A percentile compares a stretch with the other conserved stretches of the same genome.
These are phyloP conservation scores for Annona squamosa DNA, from an alignment of 164 flowering plant genomes.

Conservation along the genomic window DNA sequence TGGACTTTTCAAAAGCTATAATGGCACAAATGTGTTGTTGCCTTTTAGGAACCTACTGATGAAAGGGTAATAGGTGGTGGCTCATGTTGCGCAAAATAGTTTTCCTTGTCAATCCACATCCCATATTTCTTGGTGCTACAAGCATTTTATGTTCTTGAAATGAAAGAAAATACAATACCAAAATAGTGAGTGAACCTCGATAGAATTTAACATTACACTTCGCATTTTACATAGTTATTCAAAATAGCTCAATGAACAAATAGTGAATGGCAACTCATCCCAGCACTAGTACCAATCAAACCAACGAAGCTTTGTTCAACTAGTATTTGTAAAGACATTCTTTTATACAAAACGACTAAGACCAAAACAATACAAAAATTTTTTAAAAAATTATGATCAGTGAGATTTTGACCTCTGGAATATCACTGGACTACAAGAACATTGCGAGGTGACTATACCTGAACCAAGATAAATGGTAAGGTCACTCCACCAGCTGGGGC, in stretches of 20 bases:
- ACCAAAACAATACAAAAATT: background rate
- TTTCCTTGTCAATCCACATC: background rate
- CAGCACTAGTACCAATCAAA: background rate
- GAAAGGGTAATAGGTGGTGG: too few species aligned
- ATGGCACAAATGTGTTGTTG: too few species aligned
- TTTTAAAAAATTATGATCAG: background rate
- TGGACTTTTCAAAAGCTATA: too few species aligned
- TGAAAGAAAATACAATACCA: background rate
- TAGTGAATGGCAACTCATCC: background rate
- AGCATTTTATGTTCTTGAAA: background rate
- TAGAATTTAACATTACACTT: background rate
- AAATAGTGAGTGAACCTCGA: too few species aligned
- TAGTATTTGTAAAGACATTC: background rate
- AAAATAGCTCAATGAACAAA: background rate
- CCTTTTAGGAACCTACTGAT: too few species aligned
- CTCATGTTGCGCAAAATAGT: too few species aligned
- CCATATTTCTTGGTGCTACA: background rate
- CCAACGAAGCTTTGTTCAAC: background rate
- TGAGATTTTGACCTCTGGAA: background rate
- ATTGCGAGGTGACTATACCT: slow-evolving; percentile 38
- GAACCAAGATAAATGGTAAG: slow-evolving; percentile 89
- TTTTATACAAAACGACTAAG: background rate
- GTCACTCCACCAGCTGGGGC: slow-evolving; percentile 85
- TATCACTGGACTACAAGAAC: background rate
- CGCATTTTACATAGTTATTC: background rate